Base-by-base conservation (phyloP, 768 basidiomycete species). In the Tricholomella constricta region DNA sequence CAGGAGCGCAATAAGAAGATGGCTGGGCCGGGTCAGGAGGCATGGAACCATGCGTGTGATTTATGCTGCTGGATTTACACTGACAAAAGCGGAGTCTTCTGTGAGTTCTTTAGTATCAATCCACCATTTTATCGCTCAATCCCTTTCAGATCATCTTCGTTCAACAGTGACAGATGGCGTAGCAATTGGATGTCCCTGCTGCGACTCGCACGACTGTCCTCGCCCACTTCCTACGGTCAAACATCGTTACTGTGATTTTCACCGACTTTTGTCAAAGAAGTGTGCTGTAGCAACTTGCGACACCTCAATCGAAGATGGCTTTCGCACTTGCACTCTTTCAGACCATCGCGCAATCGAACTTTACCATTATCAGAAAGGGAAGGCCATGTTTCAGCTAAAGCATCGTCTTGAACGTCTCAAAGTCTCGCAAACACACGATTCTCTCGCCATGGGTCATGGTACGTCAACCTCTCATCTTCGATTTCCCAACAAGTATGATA, bases 131-230 rank as follows among this genome's bases (percentile, higher is more conserved):
- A 5, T 37, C 36, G 15, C 29, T 31, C 5, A 14, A 37, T 37
- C 6, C 17, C 5, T 37, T 37, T 7, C 7, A 42, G 8, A 42
- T 6, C 41, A 23, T 6, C 20, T 42, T 42, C 34, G 38, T 34
- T 45, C 54, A n/a, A 49, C 62, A 6, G 57, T 65, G 3, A 55
- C 48, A 12, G 69, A 71, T 60, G 71, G 70, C 2, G 48, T 59
- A 11, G 60, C 60, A 0, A 57, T 69, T 32, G 64, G 68, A 2
- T 65, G 62, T 49, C 66, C 66, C 0, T 69, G 69, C 53, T 71
- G 70, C 52, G 59, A 51, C 3, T 57, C 66, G 2, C 63, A 62
- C 36, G 55, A 69, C 50, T 72, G 70, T 43, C 54, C 60, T 8
- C 38, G 36, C 2, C 60, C 61, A 0, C 57, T 70, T 9, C 20